Evolutionary conservation across 257 asterid species (phyloP).

Genomic region (Plantago major): DNA sequence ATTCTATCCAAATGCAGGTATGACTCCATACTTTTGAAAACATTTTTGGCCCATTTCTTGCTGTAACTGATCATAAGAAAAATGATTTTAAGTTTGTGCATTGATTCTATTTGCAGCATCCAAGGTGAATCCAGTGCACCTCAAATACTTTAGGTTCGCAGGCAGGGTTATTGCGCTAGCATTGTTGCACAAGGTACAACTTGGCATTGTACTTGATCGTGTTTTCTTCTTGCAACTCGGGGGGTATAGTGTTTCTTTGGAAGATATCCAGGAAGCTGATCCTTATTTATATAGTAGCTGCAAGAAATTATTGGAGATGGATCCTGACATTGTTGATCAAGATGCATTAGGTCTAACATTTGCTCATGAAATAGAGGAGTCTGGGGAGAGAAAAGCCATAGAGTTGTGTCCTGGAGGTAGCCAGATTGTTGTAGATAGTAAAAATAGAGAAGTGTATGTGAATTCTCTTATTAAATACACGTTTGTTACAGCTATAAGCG

Average conservation of each 20-base stretch:
- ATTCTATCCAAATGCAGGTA: slow-evolving; percentile 93
- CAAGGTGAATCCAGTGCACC: slow-evolving; percentile 86
- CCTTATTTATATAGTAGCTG: slow-evolving; percentile 80
- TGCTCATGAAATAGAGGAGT: slow-evolving; percentile 65
- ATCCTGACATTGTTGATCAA: slow-evolving; percentile 65
- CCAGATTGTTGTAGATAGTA: slow-evolving; percentile 57
- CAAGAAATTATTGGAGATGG: slow-evolving; percentile 87
- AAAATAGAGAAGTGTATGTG: slow-evolving; percentile 63
- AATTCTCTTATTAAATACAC: slow-evolving; percentile 60
- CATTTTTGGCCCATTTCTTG: not conserved
- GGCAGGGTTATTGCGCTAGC: slow-evolving; percentile 90
- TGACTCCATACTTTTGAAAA: not conserved
- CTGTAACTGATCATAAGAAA: slow-evolving; percentile 10
- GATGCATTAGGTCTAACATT: slow-evolving; percentile 84
- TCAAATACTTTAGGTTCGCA: slow-evolving; percentile 64
- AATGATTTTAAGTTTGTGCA: slow-evolving; percentile 21
- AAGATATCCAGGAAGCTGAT: slow-evolving; percentile 81
- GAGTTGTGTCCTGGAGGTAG: slow-evolving; percentile 70
- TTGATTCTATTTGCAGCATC: slow-evolving; percentile 57
- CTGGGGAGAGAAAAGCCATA: slow-evolving; percentile 62
- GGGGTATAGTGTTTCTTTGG: slow-evolving; percentile 55
- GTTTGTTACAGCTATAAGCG: slow-evolving; percentile 58
- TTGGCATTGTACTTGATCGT: slow-evolving; percentile 85
- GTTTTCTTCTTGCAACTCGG: slow-evolving; percentile 67
- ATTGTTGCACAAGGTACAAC: slow-evolving; percentile 84